Base-by-base conservation (phyloP, 2,329 filamentous ascomycete species). In the Grosmannia serpens region DNA sequence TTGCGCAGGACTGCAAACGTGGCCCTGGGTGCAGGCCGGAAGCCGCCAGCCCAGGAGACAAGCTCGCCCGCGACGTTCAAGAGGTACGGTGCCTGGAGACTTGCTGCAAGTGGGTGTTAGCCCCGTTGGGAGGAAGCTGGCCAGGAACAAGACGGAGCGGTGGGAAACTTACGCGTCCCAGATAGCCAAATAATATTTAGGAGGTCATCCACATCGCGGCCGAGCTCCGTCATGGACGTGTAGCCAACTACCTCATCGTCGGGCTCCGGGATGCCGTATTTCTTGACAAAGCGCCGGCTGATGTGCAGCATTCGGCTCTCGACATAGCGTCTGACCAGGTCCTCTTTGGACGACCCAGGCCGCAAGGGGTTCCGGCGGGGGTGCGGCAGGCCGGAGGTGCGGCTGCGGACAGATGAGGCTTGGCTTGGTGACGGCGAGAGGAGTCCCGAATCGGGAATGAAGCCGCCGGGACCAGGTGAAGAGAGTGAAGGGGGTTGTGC, bases 151-250 rank as follows among this genome's bases (percentile, higher is more conserved):
- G 29, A 17, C 33, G 17, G 24, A 9, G 24, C 11, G 15, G 46
- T 8, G 50, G 35, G 46, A 33, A 31, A 44, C 88, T 69, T 77
- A 91, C 90, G 90, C 26, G 91, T 96, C 11, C 88, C 89, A 33
- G 86, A 89, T 26, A 89, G 80, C 92, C 92, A 97, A 6, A 96
- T 73, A 9, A 95, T 80, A 69, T 95, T 87, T 20, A 95, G 73
- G 15, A 96, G 69, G 7, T 78, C 77, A 58, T 91, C 87, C 1
- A 95, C 71, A 66, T 96, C 90, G 59, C 75, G 81, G 57, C 83
- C 89, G 5, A 90, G 80, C 66, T 91, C 86, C 55, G 75, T 77
- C 69, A 92, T 88, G 56, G 72, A 81, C 57, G 75, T 70, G 67
- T 83, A 84, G 26, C 80, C 81, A 2, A 74, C 68, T 2, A 80